Evolutionary conservation across 345 rosid species (phyloP), one percentile per base, ranked within the genome.

Genomic region (Arabidopsis suecica): DNA sequence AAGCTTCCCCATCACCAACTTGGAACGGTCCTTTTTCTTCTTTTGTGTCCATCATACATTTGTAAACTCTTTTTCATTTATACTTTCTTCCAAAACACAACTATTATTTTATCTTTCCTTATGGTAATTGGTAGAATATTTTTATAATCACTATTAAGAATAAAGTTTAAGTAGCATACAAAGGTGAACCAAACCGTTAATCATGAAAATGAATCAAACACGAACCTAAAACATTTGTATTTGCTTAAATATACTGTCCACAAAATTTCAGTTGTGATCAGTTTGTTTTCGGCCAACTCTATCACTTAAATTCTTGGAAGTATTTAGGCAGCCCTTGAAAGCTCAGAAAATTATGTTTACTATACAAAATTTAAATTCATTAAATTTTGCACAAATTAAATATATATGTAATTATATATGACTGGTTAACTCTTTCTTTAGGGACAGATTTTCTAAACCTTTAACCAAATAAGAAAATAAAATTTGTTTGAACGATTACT

Each of bases 151-250:
- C 20, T 22, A 6, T 40, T 23, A 25, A 6, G 34, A 12, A 10
- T 12, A 20, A 20, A 20, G 16, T 20, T 60, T 20, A 38, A 57
- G 42, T 59, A 40, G 65, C 3, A 61, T 34, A 3, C 10, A 38
- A 60, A 20, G 65, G 33, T 60, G 30, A 59, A 60, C 47, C 42
- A 58, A 58, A 34, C 62, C 40, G 5, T n/a, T 38, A 33, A 16
- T 6, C 23, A 34, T 36, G 12, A 57, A 60, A 10, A 60, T 22
- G 33, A 61, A 61, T n/a, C 47, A 60, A 60, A 20, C 62, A n/a
- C 11, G 9, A 61, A 61, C 65, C 14, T 41, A n/a, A 40, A 13
- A 14, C 36, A 40, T 61, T 13, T 16, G 34, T 61, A 11, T 53
- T 23, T 53, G 9, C 58, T 25, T 25, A 30, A 53, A 53, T 53